Evolutionary conservation across 2,329 filamentous ascomycete species (phyloP).

Genomic region (Microdochium bolleyi): DNA sequence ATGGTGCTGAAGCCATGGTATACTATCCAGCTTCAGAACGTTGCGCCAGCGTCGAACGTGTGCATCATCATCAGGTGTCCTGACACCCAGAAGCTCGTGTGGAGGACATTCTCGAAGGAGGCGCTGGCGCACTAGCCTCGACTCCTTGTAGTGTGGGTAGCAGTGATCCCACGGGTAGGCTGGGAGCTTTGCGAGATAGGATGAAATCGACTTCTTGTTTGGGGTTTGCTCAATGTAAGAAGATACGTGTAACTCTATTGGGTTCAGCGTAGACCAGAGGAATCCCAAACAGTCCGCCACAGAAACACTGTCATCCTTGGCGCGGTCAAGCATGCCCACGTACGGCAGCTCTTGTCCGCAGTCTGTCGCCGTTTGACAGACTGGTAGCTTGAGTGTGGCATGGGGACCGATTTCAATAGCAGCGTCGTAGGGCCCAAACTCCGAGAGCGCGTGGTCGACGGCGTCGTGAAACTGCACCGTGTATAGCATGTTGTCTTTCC

Average conservation of each 20-base stretch:
- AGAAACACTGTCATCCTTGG: conserved; percentile 17
- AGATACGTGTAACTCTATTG: conserved; percentile 5
- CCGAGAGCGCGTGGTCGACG: conserved; percentile 15
- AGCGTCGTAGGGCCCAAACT: conserved; percentile 17
- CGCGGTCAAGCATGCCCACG: conserved; percentile 20
- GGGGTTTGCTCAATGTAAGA: background rate
- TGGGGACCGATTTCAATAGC: conserved; percentile 38
- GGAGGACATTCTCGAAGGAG: background rate
- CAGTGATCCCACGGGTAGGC: conserved; percentile 10
- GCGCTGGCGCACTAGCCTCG: conserved; percentile 4
- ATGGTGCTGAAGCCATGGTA: conserved; percentile 10
- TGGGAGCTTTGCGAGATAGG: conserved; percentile 3
- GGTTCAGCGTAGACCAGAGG: conserved; percentile 7
- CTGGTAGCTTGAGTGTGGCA: conserved; percentile 31
- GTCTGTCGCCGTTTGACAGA: conserved; percentile 21
- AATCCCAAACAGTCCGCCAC: conserved; percentile 24
- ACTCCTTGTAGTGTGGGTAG: conserved; percentile 5
- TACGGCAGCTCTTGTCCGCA: conserved; percentile 16
- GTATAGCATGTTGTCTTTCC: conserved; percentile 34
- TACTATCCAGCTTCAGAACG: conserved; percentile 6
- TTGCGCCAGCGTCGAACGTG: conserved; percentile 9
- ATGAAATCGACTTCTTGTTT: background rate
- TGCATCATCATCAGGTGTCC: background rate
- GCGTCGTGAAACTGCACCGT: conserved; percentile 36
- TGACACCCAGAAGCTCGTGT: conserved; percentile 7